Evolutionary conservation across 2,329 filamentous ascomycete species (phyloP).

Genomic region (Trichoderma pleuroti): DNA sequence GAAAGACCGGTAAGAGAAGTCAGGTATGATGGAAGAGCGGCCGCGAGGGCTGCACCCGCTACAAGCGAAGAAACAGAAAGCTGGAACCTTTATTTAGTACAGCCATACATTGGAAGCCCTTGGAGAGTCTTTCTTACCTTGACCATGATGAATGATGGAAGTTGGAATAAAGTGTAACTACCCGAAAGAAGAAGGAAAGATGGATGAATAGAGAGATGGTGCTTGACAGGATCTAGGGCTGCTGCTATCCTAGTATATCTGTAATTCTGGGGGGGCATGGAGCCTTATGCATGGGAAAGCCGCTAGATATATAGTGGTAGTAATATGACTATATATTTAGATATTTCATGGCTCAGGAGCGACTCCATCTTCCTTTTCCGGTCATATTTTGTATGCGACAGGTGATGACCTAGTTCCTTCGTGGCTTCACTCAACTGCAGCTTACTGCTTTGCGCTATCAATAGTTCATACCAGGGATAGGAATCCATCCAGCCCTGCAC

Average conservation of each 20-base stretch:
- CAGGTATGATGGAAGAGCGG: neutral
- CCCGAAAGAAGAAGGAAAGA: neutral
- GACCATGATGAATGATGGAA: neutral
- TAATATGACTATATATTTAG: constrained; percentile 7
- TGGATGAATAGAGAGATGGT: neutral
- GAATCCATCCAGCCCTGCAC: neutral
- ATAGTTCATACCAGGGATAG: constrained; percentile 4
- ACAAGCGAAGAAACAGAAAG: neutral
- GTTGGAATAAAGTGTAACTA: neutral
- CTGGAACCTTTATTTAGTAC: neutral
- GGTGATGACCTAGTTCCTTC: neutral
- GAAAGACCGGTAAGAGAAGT: neutral
- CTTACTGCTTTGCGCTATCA: constrained; percentile 3
- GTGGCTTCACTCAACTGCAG: neutral
- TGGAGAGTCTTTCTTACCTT: neutral
- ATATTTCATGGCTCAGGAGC: neutral
- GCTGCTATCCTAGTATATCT: neutral
- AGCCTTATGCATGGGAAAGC: neutral
- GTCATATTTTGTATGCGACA: neutral
- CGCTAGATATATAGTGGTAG: constrained; percentile 8
- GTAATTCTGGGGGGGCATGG: neutral
- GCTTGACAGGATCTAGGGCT: neutral
- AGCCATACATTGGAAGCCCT: neutral
- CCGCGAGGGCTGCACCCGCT: neutral
- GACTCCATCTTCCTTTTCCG: neutral